phyloP scores from a whole-genome alignment of 176 grass and related monocot species.

The Aegilops tauschii region DNA sequence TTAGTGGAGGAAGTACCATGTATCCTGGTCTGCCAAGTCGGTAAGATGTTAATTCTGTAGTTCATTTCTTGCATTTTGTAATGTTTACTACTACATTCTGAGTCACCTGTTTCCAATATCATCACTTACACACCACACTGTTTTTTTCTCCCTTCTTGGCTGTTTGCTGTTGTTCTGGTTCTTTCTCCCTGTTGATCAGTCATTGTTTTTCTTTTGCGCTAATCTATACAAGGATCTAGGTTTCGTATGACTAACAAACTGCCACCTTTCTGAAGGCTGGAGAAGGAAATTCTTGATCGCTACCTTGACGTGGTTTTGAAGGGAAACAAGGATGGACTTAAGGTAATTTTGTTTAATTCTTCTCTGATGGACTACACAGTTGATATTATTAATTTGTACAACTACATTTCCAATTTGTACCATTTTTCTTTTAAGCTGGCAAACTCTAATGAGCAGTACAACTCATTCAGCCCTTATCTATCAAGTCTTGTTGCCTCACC shows the following conservation, averaged over 20 bases:
- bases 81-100: background rate
- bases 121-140: background rate
- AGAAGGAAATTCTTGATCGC: constrained; percentile 94
- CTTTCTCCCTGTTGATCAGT: background rate
- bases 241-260: constrained; percentile 25
- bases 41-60: constrained; percentile 35
- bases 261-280: constrained; percentile 50
- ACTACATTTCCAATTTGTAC: background rate
- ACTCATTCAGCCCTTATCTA: background rate
- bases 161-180: background rate
- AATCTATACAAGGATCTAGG: background rate
- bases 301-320: constrained; percentile 91
- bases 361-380: background rate
- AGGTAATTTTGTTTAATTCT: constrained; percentile 43
- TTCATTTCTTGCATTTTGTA: background rate
- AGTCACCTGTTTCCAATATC: background rate
- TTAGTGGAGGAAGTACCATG: constrained; percentile 97
- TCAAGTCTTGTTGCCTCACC: background rate
- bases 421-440: background rate
- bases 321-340: constrained; percentile 91
- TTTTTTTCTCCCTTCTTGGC: background rate
- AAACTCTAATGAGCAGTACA: background rate
- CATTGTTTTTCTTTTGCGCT: background rate
- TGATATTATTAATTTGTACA: background rate
- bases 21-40: constrained; percentile 94